phyloP scores from a whole-genome alignment of 805 yeast genomes.

The Candida xiaguanensis region DNA sequence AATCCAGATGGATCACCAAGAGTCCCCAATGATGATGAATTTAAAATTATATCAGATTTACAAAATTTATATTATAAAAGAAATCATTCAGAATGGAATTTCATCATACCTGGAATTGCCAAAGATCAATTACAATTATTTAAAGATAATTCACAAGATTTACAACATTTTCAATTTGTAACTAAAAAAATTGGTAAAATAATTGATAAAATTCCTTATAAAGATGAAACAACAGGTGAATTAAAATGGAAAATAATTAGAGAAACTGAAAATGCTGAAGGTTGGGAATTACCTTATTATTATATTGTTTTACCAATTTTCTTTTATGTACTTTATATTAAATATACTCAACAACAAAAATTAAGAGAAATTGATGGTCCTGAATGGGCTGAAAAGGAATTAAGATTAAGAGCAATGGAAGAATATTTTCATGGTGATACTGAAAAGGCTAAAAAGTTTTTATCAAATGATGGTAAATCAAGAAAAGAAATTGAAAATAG shows the following conservation, averaged over 20 bases:
- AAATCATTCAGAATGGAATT: slow-evolving; percentile 50
- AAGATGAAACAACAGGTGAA: slow-evolving; percentile 74
- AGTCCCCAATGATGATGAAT: slow-evolving; percentile 65
- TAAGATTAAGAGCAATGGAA: slow-evolving; percentile 70
- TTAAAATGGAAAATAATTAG: slow-evolving; percentile 76
- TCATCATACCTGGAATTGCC: slow-evolving; percentile 45
- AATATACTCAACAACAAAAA: slow-evolving; percentile 42
- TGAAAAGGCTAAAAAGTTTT: slow-evolving; percentile 49
- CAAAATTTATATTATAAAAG: slow-evolving; percentile 57
- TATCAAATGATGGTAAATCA: slow-evolving; percentile 50
- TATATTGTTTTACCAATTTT: slow-evolving; percentile 70
- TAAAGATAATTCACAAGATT: slow-evolving; percentile 58
- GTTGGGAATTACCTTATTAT: slow-evolving; percentile 79
- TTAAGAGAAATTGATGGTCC: slow-evolving; percentile 42
- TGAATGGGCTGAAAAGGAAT: slow-evolving; percentile 83
- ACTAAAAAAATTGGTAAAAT: slow-evolving; percentile 54
- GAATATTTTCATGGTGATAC: slow-evolving; percentile 53
- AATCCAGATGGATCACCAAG: slow-evolving; percentile 75
- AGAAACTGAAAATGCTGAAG: slow-evolving; percentile 69
- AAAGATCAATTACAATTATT: slow-evolving; percentile 53
- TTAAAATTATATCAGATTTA: slow-evolving; percentile 68
- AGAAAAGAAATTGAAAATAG: slow-evolving; percentile 57
- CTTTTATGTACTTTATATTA: slow-evolving; percentile 50
- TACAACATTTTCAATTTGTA: slow-evolving; percentile 51
- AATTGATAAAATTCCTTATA: slow-evolving; percentile 80